Percentiles rank a stretch among this genome's conserved stretches.
Evolutionary conservation across 23 red algal genomes (phyloP).

Genomic region (Gracilaria gracilis): DNA sequence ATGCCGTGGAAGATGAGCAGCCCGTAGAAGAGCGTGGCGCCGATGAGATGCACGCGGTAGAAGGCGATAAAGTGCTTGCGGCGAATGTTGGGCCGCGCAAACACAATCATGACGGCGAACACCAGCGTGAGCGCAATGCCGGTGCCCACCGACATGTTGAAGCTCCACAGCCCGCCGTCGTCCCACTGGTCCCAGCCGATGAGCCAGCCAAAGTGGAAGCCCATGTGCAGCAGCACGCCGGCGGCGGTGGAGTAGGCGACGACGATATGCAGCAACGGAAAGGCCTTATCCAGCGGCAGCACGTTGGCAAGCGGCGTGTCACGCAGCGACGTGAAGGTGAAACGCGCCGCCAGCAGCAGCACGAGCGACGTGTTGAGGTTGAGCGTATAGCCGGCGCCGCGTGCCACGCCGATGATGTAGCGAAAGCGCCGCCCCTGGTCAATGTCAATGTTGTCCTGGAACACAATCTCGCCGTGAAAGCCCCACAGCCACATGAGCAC

Average conservation of each 20-base stretch:
- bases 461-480: slow-evolving; percentile 33
- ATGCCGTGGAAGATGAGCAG: slow-evolving; percentile 82
- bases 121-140: slow-evolving; percentile 40
- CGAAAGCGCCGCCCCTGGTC: neutral
- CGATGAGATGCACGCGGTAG: slow-evolving; percentile 68
- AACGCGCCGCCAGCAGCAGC: slow-evolving; percentile 48
- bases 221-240: slow-evolving; percentile 39
- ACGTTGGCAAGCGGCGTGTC: slow-evolving; percentile 40
- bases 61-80: slow-evolving; percentile 48
- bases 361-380: slow-evolving; percentile 79
- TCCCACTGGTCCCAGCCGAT: slow-evolving; percentile 30
- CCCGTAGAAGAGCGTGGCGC: slow-evolving; percentile 55
- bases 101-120: slow-evolving; percentile 32
- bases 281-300: slow-evolving; percentile 66
- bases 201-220: slow-evolving; percentile 69
- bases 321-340: slow-evolving; percentile 29
- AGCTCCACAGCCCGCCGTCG: slow-evolving; percentile 15
- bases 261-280: slow-evolving; percentile 62
- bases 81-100: slow-evolving; percentile 34
- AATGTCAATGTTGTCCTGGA: neutral
- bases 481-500: slow-evolving; percentile 63
- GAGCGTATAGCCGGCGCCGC: slow-evolving; percentile 73
- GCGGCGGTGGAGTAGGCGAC: slow-evolving; percentile 38
- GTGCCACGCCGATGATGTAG: slow-evolving; percentile 57
- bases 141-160: slow-evolving; percentile 56